Base-by-base conservation (phyloP, 768 basidiomycete species). In the Candolleomyces aberdarensis region DNA sequence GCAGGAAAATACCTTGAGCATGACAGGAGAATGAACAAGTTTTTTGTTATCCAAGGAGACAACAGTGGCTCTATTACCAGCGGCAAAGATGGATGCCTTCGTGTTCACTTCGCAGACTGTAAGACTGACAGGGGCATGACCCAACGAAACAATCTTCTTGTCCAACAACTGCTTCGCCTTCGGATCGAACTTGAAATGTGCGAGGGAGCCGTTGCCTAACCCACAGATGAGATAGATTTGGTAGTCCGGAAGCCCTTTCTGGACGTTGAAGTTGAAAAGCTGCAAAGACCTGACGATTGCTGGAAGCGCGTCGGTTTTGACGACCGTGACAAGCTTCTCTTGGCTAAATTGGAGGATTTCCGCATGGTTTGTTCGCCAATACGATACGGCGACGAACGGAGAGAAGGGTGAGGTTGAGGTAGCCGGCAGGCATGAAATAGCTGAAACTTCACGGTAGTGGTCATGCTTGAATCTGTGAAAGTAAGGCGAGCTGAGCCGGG, bases 121-220 rank as follows among this genome's bases (percentile, higher is more conserved):
- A 61, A 95, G 71, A 17, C 72, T 77, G 31, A 93, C 85, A 2
- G 94, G 92, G 9, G 82, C 72, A 60, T 77, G 78, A 8, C 93
- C 93, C 10, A 95, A 74, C 0, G 85, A 79, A 22, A 88, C 76
- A 15, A 84, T 67, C 66, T 87, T 92, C 68, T 78, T 75, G 56
- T 87, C 84, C 53, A 65, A 68, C 41, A 81, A 66, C n/a, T 68
- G 61, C 47, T 71, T 71, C 8, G 71, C 73, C 43, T 19, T 31
- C 29, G 19, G 26, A 62, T 81, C 78, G 71, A 87, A 85, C 0
- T 73, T 60, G 65, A 83, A 84, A 11, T 83, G 77, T 4, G 83
- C 81, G 29, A 94, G 76, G 15, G 85, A 85, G 1, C 94, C 94
- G 69, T 96, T 85, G 3, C 81, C 84, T 10, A 94, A 77, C 3